A percentile compares a stretch with the other conserved stretches of the same genome.
Conservation (phyloP, 371 early-diverging fungal species). For the Mucor velutinosus region DNA sequence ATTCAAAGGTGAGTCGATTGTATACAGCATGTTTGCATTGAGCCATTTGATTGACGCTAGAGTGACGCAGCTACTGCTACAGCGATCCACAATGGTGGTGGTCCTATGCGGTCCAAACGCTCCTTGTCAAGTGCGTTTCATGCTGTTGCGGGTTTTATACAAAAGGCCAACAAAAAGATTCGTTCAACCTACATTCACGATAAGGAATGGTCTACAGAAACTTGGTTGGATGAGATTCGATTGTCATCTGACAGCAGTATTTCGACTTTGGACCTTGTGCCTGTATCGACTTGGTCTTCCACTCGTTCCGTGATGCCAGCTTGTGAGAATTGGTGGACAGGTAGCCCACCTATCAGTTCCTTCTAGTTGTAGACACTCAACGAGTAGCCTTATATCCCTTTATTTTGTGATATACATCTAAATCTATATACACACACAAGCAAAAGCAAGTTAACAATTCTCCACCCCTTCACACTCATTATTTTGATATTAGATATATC, state of each 20-base stretch:
- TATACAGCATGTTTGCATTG: too few species aligned
- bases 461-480: not conserved
- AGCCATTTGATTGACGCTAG: not conserved
- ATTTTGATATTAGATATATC: not conserved
- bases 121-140: constrained; percentile 17
- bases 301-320: not conserved
- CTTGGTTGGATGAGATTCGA: constrained; percentile 15
- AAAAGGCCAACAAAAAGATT: constrained; percentile 14
- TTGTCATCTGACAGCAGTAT: constrained; percentile 3
- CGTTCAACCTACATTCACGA: not conserved
- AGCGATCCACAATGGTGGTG: not conserved
- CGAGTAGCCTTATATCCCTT: not conserved
- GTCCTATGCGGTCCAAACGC: constrained; percentile 9
- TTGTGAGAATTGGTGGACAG: constrained; percentile 20
- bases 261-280: not conserved
- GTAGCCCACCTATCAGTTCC: constrained; percentile 15
- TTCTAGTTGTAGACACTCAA: not conserved
- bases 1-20: not conserved
- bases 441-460: not conserved
- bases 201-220: constrained; percentile 9
- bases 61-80: not conserved
- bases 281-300: not conserved
- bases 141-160: constrained; percentile 18
- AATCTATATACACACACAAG: not conserved
- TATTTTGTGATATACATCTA: constrained; percentile 1